These are phyloP conservation scores for Lentinula novae-zelandiae DNA, from an alignment of 1,284 basidiomycete species.

Conservation along the genomic window DNA sequence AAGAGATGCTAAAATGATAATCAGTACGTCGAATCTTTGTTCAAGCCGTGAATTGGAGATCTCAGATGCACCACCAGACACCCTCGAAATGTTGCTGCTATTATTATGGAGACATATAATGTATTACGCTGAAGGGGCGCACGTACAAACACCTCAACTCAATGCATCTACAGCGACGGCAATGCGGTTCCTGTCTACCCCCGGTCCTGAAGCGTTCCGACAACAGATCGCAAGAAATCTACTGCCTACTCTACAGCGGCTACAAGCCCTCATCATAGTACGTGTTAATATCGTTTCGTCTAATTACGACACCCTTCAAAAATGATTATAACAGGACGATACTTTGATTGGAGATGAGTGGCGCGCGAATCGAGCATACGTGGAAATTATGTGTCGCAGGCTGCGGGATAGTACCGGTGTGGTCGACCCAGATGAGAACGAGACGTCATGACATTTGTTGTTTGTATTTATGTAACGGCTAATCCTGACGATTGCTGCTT, in stretches of 20 bases:
- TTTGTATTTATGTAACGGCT: background rate
- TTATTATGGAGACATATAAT: constrained; percentile 84
- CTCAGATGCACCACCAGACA: constrained; percentile 41
- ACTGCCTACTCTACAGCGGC: constrained; percentile 43
- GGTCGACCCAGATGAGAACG: constrained; percentile 29
- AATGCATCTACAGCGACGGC: constrained; percentile 43
- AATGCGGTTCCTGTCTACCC: constrained; percentile 51
- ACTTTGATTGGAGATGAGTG: constrained; percentile 44
- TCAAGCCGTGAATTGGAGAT: background rate
- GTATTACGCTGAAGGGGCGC: constrained; percentile 47
- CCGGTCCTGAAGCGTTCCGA: constrained; percentile 50
- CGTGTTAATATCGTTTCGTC: constrained; percentile 23
- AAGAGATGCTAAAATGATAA: constrained; percentile 46
- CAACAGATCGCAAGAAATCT: constrained; percentile 52
- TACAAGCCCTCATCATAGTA: constrained; percentile 51
- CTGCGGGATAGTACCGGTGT: constrained; percentile 58
- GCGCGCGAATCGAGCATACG: constrained; percentile 58
- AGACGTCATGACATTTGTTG: constrained; percentile 5
- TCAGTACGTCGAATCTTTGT: constrained; percentile 39
- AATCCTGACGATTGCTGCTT: background rate
- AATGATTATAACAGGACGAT: constrained; percentile 24
- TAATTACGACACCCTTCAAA: no score
- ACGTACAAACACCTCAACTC: constrained; percentile 32
- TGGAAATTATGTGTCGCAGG: constrained; percentile 67
- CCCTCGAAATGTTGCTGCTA: constrained; percentile 80